These are phyloP conservation scores for Anacardium occidentale DNA, from an alignment of 345 rosid genomes.

Conservation along the genomic window DNA sequence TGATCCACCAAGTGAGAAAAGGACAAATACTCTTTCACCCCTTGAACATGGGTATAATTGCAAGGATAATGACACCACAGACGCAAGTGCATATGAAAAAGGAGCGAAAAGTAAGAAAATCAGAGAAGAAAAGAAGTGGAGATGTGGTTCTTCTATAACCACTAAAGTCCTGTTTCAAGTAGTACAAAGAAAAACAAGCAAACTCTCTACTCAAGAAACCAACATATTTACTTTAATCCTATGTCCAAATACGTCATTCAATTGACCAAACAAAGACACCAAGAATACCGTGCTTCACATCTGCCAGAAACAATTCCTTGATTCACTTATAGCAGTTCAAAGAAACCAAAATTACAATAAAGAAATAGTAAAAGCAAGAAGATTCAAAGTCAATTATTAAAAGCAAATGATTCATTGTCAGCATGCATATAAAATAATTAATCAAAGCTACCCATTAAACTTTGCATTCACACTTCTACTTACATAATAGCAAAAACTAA, in stretches of 20 bases:
- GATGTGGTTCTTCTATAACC: constrained; percentile 15
- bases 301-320: not conserved
- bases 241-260: not conserved
- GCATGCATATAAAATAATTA: not conserved
- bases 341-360: not conserved
- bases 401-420: not conserved
- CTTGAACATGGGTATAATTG: not conserved
- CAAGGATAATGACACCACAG: constrained; percentile 13
- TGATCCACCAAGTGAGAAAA: constrained; percentile 2
- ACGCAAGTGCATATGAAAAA: constrained; percentile 24
- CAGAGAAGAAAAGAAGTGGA: not conserved
- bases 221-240: not conserved
- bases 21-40: constrained; percentile 10
- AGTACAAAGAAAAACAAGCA: not conserved
- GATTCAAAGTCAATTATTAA: not conserved
- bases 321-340: not conserved
- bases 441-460: not conserved
- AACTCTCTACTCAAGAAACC: not conserved
- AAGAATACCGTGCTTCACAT: not conserved
- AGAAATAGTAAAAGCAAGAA: not conserved
- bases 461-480: not conserved
- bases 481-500: not conserved
- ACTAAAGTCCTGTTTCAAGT: constrained; percentile 5
- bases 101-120: not conserved
- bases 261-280: not conserved